Base-by-base conservation (phyloP, 2,329 filamentous ascomycete genomes). In the Corynespora cassiicola region DNA sequence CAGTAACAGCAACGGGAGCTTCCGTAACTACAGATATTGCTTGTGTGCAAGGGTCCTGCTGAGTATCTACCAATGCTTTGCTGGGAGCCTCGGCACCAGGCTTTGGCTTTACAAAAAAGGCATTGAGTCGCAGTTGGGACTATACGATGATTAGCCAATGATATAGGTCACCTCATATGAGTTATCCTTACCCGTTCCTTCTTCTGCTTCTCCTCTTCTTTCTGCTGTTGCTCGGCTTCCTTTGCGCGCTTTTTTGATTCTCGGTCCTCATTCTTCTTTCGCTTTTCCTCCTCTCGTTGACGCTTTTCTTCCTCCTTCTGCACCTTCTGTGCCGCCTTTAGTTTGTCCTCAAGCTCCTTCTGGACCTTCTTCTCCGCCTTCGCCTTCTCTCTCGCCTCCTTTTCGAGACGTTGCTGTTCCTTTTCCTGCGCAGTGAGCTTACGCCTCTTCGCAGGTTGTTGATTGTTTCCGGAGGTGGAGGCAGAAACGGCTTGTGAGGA, bases 201-300 rank as follows among this genome's bases (percentile, higher is more conserved):
- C 45, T 65, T 61, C 21, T 44, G 44, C 43, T 62, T 60, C 35
- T 62, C 53, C 31, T 61, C 57, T 16, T 53, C 51, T 31, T 71
- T 73, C 38, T 76, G 73, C 36, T 69, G 66, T 43, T 68, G 71
- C 45, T 75, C 73, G 31, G 72, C 70, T 42, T 77, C 71, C 34
- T 68, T 47, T 52, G 69, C 65, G 37, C 61, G 61, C 19, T 66
- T 60, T 43, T 71, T 70, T 48, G 63, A 63, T 31, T 53, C 51
- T 42, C 65, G 65, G 36, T 68, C 60, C 34, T 67, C 61, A 11
- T 61, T 55, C 37, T 74, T 75, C 42, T 65, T 62, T 25, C 71
- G 75, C 48, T 77, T 74, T 37, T 75, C 71, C 44, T 76, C 70
- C n/a, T 73, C 72, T 33, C 67, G 67, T 8, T 69, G 65, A 10